Conservation (phyloP, 2,329 filamentous ascomycete species). For the Ophiostoma sp. region DNA sequence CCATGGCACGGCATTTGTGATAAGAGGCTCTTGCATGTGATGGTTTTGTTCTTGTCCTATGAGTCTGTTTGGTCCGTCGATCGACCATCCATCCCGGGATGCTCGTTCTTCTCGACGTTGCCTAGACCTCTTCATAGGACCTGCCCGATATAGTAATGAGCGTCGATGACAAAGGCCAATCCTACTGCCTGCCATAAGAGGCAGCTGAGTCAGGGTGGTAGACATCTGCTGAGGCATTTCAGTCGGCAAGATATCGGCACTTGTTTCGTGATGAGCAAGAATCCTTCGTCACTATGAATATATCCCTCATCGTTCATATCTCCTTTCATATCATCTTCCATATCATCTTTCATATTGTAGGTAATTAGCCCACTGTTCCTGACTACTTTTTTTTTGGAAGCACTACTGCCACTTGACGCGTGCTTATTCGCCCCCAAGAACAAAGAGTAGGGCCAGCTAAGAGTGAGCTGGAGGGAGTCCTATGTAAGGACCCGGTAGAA, state of each 20-base stretch:
- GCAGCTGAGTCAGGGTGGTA: background rate
- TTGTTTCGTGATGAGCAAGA: background rate
- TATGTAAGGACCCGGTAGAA: background rate
- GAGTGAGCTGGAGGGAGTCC: too few species aligned
- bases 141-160: background rate
- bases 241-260: background rate
- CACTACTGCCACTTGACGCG: background rate
- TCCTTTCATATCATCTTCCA: background rate
- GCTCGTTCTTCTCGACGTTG: background rate
- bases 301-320: too few species aligned
- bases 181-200: background rate
- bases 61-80: background rate
- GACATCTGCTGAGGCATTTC: background rate
- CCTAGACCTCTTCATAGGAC: background rate
- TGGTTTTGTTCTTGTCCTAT: background rate
- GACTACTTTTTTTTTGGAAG: background rate
- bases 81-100: background rate
- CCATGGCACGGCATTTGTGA: background rate
- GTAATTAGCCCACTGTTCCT: background rate
- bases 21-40: background rate
- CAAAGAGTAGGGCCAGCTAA: background rate
- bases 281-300: background rate
- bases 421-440: background rate
- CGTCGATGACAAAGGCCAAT: background rate
- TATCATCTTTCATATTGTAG: background rate